Conservation (phyloP, 345 rosid genomes). For the Aethionema arabicum region DNA sequence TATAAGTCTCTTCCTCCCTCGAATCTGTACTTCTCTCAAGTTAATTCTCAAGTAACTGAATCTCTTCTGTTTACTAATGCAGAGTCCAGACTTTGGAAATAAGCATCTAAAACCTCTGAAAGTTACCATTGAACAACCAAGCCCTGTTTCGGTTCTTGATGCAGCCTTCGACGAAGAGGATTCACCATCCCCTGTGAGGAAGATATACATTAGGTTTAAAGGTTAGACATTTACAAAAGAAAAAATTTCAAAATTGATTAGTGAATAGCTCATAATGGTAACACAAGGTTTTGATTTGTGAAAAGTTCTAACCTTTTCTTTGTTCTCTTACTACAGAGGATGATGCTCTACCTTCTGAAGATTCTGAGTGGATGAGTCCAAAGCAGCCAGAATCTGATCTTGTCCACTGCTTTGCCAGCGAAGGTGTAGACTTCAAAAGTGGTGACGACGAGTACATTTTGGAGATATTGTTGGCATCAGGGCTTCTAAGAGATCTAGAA, state of each 20-base stretch:
- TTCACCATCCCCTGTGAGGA: constrained; percentile 77
- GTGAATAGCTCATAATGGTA: constrained; percentile 1
- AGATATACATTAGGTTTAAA: constrained; percentile 53
- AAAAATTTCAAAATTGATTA: not conserved
- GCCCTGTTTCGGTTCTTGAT: constrained; percentile 92
- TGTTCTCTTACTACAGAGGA: constrained; percentile 46
- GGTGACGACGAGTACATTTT: constrained; percentile 59
- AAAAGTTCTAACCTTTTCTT: constrained; percentile 18
- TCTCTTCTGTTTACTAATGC: constrained; percentile 32
- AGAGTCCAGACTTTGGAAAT: constrained; percentile 49
- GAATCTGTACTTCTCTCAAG: constrained; percentile 24
- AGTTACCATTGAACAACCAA: constrained; percentile 70
- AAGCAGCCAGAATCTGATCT: constrained; percentile 31
- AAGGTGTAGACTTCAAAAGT: constrained; percentile 37
- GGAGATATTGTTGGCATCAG: constrained; percentile 62
- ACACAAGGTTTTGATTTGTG: constrained; percentile 12
- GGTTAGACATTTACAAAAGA: constrained; percentile 46
- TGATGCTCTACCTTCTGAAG: constrained; percentile 40
- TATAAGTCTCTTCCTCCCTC: not conserved
- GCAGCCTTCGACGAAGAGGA: constrained; percentile 71
- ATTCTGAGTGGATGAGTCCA: constrained; percentile 22
- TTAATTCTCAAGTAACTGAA: constrained; percentile 18
- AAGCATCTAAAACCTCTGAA: constrained; percentile 38
- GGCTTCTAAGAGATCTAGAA: constrained; percentile 55
- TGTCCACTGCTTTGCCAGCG: constrained; percentile 24